Percentiles rank a stretch among this genome's conserved stretches.
Conservation (phyloP, 164 flowering plant genomes). For the Stephania japonica region DNA sequence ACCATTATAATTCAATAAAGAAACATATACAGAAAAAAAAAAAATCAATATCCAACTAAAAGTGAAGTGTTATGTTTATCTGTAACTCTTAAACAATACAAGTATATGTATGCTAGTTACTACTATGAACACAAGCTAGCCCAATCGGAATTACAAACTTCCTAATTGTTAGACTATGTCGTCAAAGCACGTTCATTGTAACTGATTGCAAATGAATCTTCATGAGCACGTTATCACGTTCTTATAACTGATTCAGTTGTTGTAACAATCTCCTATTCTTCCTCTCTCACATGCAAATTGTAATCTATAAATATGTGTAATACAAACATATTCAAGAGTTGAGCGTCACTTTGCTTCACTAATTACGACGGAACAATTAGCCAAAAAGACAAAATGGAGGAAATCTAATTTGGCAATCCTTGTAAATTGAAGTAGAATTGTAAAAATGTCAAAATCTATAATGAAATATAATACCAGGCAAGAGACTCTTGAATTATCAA, state of each 20-base stretch:
- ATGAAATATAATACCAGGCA: background rate
- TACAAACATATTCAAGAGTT: too few relatives aligned
- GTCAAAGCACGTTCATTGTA: too few relatives aligned
- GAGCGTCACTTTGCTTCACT: too few relatives aligned
- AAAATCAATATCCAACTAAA: background rate
- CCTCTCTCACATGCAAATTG: too few relatives aligned
- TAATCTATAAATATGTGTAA: too few relatives aligned
- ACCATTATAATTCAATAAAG: background rate
- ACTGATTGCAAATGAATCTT: too few relatives aligned
- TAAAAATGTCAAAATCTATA: background rate
- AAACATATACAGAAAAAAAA: background rate
- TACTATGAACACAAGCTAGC: background rate
- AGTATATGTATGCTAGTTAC: background rate
- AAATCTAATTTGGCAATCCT: background rate
- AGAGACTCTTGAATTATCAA: background rate
- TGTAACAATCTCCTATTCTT: too few relatives aligned
- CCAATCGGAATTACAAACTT: background rate
- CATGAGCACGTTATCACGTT: too few relatives aligned
- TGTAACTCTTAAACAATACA: background rate
- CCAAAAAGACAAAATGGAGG: background rate
- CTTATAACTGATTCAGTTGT: too few relatives aligned
- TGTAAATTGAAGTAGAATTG: background rate
- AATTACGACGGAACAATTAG: background rate
- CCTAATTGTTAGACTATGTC: too few relatives aligned
- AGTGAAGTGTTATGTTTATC: background rate